A percentile compares a stretch with the other conserved stretches of the same genome.
Conservation (phyloP, 352 stramenopile species). For the Pythium vanterpoolii region DNA sequence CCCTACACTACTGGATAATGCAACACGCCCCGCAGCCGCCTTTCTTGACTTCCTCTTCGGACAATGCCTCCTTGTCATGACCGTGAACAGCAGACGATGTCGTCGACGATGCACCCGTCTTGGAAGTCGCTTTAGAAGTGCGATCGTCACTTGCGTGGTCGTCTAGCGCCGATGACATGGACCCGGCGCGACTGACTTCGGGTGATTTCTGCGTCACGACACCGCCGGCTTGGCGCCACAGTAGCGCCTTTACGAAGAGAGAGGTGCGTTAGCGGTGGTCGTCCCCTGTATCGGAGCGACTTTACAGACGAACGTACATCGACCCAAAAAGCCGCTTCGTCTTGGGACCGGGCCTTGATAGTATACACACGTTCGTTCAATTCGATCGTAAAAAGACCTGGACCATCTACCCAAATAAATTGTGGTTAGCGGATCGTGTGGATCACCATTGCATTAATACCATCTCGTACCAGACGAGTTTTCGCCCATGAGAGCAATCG, state of each 20-base stretch:
- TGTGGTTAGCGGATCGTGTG: not conserved
- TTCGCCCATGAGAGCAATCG: constrained; percentile 69
- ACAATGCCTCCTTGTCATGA: constrained; percentile 18
- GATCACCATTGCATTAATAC: not conserved
- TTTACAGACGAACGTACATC: constrained; percentile 37
- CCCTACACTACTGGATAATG: constrained; percentile 74
- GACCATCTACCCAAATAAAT: constrained; percentile 44
- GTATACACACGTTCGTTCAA: constrained; percentile 90
- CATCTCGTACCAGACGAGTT: constrained; percentile 48
- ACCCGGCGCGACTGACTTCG: constrained; percentile 36
- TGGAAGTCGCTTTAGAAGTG: constrained; percentile 21
- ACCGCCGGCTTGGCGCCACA: constrained; percentile 79
- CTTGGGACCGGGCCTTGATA: constrained; percentile 84
- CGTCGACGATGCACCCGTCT: constrained; percentile 1
- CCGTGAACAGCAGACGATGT: not conserved
- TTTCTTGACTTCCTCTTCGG: constrained; percentile 38
- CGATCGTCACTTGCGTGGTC: constrained; percentile 34
- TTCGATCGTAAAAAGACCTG: constrained; percentile 87
- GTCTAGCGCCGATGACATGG: constrained; percentile 31
- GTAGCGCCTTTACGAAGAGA: constrained; percentile 39
- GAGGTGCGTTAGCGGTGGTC: not conserved
- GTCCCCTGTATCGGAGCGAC: not conserved
- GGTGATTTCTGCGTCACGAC: constrained; percentile 80
- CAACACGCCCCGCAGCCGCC: constrained; percentile 60
- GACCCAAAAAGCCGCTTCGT: constrained; percentile 86